Evolutionary conservation across 768 basidiomycete species (phyloP).

Genomic region (Russula lepida): DNA sequence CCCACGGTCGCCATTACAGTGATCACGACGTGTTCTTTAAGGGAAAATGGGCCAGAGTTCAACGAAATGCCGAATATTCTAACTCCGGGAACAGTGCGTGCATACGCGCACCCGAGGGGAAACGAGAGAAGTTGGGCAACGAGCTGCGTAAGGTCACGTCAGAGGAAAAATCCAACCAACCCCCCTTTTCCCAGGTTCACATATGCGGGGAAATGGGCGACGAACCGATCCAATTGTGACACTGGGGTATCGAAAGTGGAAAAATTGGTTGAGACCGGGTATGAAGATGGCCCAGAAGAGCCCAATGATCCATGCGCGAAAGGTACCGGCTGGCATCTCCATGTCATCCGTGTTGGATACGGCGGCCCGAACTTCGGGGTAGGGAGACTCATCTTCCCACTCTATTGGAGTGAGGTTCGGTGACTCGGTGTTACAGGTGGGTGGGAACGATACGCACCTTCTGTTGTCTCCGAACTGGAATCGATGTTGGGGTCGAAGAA

Average conservation of each 20-base stretch:
- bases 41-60: constrained; percentile 69
- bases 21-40: constrained; percentile 45
- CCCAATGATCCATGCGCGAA: constrained; percentile 70
- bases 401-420: background rate
- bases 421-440: background rate
- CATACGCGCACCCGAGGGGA: constrained; percentile 56
- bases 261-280: constrained; percentile 65
- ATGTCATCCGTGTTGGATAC: constrained; percentile 68
- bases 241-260: constrained; percentile 37
- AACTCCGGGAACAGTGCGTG: constrained; percentile 44
- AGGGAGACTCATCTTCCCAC: constrained; percentile 68
- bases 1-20: constrained; percentile 39
- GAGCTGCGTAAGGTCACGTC: constrained; percentile 30
- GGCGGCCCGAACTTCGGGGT: constrained; percentile 74
- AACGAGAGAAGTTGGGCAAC: constrained; percentile 66
- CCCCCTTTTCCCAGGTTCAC: background rate
- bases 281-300: constrained; percentile 58
- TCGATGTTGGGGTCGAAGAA: constrained; percentile 21
- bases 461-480: constrained; percentile 10
- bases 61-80: constrained; percentile 51
- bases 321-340: constrained; percentile 48
- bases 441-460: constrained; percentile 1
- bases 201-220: background rate
- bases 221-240: constrained; percentile 26
- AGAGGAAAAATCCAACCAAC: background rate